phyloP scores from a whole-genome alignment of 177 flowering plant species.

The Telopea speciosissima region DNA sequence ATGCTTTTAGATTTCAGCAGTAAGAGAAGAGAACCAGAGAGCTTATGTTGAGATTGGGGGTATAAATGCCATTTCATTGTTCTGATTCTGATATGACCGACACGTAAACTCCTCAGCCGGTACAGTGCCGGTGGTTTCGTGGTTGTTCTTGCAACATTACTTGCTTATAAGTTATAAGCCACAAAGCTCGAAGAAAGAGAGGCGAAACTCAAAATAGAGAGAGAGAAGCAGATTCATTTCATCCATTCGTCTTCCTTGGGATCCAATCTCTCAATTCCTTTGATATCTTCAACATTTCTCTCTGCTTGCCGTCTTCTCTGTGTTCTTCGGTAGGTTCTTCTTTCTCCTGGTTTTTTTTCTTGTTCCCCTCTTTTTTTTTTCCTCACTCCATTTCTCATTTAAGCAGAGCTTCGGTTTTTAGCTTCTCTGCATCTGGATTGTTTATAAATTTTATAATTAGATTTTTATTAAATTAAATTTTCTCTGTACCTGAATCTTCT shows the following conservation, averaged over 20 bases:
- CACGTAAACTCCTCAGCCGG: no score
- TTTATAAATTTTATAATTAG: neutral
- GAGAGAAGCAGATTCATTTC: constrained; percentile 4
- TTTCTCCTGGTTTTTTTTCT: constrained; percentile 11
- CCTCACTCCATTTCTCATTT: neutral
- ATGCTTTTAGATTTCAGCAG: no score
- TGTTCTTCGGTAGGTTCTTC: constrained; percentile 7
- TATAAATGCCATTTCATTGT: no score
- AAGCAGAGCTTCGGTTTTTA: neutral
- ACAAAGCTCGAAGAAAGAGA: no score
- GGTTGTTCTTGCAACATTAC: no score
- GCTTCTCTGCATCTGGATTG: neutral
- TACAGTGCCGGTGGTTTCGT: no score
- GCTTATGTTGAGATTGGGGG: no score
- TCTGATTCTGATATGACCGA: no score
- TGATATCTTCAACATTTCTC: constrained; percentile 8
- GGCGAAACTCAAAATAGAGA: no score
- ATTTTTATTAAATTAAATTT: neutral
- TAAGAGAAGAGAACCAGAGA: no score
- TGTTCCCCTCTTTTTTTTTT: neutral
- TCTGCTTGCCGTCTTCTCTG: constrained; percentile 7
- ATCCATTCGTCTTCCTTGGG: neutral
- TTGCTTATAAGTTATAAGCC: no score
- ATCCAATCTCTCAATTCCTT: constrained; percentile 3
- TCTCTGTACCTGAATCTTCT: neutral